These are phyloP conservation scores for Pseudozyma tsukubaensis DNA, from an alignment of 1,284 basidiomycete genomes.

Conservation along the genomic window DNA sequence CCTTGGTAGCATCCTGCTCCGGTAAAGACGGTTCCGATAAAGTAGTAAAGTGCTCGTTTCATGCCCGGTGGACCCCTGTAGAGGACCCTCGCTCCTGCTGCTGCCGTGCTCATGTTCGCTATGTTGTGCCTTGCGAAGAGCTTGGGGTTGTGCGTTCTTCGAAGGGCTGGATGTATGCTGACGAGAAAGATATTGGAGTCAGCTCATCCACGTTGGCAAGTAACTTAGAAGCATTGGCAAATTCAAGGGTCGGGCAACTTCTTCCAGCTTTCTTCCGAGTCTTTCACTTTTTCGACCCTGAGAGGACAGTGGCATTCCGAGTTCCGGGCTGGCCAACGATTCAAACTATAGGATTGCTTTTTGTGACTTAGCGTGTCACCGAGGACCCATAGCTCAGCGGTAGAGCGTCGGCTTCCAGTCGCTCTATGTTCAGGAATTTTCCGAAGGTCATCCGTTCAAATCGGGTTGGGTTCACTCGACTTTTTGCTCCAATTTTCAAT, in stretches of 20 bases:
- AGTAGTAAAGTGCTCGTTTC: slow-evolving; percentile 47
- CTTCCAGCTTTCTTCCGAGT: slow-evolving; percentile 7
- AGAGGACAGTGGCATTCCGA: not conserved
- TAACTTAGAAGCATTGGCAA: no score
- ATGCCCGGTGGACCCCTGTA: slow-evolving; percentile 52
- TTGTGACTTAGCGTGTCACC: not conserved
- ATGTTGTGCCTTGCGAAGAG: not conserved
- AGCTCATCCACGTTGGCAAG: no score
- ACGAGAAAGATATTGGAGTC: not conserved
- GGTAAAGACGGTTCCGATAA: slow-evolving; percentile 47
- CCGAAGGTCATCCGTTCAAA: slow-evolving; percentile 56
- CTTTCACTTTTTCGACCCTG: slow-evolving; percentile 16
- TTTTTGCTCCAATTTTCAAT: slow-evolving; percentile 11
- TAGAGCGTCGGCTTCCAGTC: slow-evolving; percentile 48
- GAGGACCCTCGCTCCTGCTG: slow-evolving; percentile 29
- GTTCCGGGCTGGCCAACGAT: not conserved
- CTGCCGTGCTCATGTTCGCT: slow-evolving; percentile 15
- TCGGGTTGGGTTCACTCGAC: slow-evolving; percentile 45
- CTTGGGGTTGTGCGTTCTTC: not conserved
- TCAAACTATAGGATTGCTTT: not conserved
- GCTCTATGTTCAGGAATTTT: slow-evolving; percentile 19
- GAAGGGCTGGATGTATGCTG: not conserved
- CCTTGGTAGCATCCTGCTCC: slow-evolving; percentile 44
- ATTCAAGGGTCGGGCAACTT: no score
- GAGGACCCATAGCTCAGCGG: slow-evolving; percentile 32